Evolutionary conservation across 1,284 basidiomycete species (phyloP).

Genomic region (Hypsizygus ulmarius): DNA sequence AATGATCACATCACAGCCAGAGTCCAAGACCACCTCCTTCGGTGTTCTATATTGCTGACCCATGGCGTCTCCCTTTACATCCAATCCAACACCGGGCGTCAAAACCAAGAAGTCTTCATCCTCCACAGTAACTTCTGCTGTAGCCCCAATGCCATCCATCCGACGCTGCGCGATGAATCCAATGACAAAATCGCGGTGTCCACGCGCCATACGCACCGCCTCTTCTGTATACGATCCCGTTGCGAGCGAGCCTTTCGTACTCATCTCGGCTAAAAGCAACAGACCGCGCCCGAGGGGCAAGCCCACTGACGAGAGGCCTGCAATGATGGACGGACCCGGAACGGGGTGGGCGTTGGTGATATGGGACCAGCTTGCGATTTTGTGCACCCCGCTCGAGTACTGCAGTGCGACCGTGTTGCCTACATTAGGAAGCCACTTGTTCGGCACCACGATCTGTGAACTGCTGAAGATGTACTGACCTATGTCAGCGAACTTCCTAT

Average conservation of each 20-base stretch:
- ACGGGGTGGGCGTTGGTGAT: constrained; percentile 97
- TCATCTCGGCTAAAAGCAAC: constrained; percentile 96
- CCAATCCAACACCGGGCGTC: constrained; percentile 92
- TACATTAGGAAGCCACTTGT: constrained; percentile 30
- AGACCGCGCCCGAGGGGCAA: constrained; percentile 83
- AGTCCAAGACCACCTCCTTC: constrained; percentile 75
- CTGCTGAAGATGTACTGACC: constrained; percentile 49
- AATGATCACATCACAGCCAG: constrained; percentile 97
- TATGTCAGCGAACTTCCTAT: constrained; percentile 99
- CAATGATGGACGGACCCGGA: constrained; percentile 91
- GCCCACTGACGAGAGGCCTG: constrained; percentile 86
- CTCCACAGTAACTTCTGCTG: constrained; percentile 26
- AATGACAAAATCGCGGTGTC: constrained; percentile 83
- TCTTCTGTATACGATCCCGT: constrained; percentile 82
- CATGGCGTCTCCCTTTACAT: constrained; percentile 80
- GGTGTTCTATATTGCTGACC: constrained; percentile 98
- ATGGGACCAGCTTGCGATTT: constrained; percentile 95
- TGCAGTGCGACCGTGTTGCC: constrained; percentile 97
- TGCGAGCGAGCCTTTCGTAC: constrained; percentile 84
- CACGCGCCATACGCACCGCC: constrained; percentile 85
- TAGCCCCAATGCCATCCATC: constrained; percentile 64
- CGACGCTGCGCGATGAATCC: constrained; percentile 93
- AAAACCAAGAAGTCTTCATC: constrained; percentile 86
- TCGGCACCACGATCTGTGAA: background rate
- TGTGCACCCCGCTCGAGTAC: constrained; percentile 92